Conservation (phyloP, 106 monocot species). For the Amphibolis antarctica region DNA sequence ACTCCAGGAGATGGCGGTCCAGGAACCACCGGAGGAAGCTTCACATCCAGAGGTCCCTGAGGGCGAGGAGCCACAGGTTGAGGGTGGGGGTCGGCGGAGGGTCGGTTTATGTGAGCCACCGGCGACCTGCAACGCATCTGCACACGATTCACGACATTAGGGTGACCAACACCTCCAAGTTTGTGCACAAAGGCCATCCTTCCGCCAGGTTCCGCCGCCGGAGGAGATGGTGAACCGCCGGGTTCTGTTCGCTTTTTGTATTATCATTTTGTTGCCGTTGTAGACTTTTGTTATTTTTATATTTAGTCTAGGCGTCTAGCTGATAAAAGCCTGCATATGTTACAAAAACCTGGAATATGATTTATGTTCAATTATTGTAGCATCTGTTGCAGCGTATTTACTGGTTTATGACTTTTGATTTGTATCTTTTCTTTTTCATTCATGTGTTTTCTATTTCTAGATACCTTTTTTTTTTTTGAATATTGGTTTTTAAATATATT, state of each 20-base stretch:
- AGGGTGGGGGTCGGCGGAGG: slow-evolving; percentile 45
- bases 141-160: slow-evolving; percentile 42
- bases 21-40: slow-evolving; percentile 40
- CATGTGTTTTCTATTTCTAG: too few species aligned
- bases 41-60: slow-evolving; percentile 48
- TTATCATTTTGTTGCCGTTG: neutral
- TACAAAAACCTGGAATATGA: too few species aligned
- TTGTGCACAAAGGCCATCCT: slow-evolving; percentile 38
- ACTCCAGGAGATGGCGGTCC: slow-evolving; percentile 21
- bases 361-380: too few species aligned
- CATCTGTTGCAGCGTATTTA: too few species aligned
- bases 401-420: too few species aligned
- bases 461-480: too few species aligned
- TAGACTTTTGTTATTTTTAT: too few species aligned
- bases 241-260: neutral
- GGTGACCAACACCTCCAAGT: slow-evolving; percentile 66
- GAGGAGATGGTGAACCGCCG: neutral
- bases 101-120: slow-evolving; percentile 25
- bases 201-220: neutral
- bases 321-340: too few species aligned
- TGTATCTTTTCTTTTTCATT: too few species aligned
- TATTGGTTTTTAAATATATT: too few species aligned
- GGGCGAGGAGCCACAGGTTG: slow-evolving; percentile 52
- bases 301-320: too few species aligned
- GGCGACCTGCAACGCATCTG: slow-evolving; percentile 10